Evolutionary conservation across 2,329 filamentous ascomycete species (phyloP).

Genomic region (Ilyonectria destructans): DNA sequence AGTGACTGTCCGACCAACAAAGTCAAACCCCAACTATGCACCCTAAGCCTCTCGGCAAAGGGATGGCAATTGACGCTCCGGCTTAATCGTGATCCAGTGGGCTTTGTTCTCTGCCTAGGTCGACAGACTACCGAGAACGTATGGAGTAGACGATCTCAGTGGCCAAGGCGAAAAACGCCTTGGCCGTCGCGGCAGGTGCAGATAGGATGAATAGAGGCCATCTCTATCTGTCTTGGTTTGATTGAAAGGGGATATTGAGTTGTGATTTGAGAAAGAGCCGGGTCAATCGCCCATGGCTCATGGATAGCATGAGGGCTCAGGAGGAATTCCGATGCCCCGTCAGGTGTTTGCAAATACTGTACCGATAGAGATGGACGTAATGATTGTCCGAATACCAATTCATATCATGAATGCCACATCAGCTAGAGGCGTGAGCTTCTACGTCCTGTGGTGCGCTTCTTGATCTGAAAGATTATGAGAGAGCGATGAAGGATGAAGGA

Average conservation of each 20-base stretch:
- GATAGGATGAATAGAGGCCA: slow-evolving; percentile 21
- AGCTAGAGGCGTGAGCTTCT: background rate
- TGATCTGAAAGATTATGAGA: slow-evolving; percentile 20
- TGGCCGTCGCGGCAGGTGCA: slow-evolving; percentile 70
- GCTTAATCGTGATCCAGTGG: slow-evolving; percentile 93
- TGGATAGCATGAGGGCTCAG: background rate
- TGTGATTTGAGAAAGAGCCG: background rate
- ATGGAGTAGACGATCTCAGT: slow-evolving; percentile 75
- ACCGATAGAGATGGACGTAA: slow-evolving; percentile 6
- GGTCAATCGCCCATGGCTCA: too few relatives aligned
- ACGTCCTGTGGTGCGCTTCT: slow-evolving; percentile 17
- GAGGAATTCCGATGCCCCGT: background rate
- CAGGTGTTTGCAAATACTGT: slow-evolving; percentile 13
- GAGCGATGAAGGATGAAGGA: slow-evolving; percentile 30
- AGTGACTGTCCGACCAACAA: slow-evolving; percentile 83
- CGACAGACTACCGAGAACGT: slow-evolving; percentile 88
- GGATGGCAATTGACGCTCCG: slow-evolving; percentile 94
- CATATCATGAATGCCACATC: background rate
- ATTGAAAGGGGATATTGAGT: background rate
- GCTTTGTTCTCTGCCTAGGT: slow-evolving; percentile 81
- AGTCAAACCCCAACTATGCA: slow-evolving; percentile 98
- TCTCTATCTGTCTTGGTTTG: slow-evolving; percentile 15
- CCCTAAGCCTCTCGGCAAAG: slow-evolving; percentile 82
- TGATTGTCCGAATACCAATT: slow-evolving; percentile 10
- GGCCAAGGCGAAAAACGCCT: slow-evolving; percentile 67